These are phyloP conservation scores for Blastobotrys raffinosifermentans DNA, from an alignment of 1,139 yeast species.

Conservation along the genomic window DNA sequence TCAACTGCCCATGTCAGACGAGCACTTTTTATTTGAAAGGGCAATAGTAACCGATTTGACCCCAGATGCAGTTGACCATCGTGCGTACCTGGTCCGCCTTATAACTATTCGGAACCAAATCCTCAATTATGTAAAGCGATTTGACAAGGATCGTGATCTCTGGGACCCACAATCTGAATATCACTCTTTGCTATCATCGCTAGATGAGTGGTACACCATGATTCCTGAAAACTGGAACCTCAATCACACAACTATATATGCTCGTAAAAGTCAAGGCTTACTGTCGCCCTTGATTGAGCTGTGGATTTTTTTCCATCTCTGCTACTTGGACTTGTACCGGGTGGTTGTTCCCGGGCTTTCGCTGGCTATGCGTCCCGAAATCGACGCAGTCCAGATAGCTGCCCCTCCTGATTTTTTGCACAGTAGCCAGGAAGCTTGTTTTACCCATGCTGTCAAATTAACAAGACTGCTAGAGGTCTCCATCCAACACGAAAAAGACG, in stretches of 20 bases:
- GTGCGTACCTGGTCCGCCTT: constrained; percentile 4
- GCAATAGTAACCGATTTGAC: constrained; percentile 4
- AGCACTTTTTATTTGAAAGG: constrained; percentile 4
- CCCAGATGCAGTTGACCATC: constrained; percentile 1
- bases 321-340: constrained; percentile 9
- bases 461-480: constrained; percentile 3
- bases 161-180: constrained; percentile 11
- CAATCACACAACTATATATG: constrained; percentile 3
- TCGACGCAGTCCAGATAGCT: constrained; percentile 7
- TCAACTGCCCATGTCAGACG: constrained; percentile 11
- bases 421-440: constrained; percentile 6
- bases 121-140: constrained; percentile 10
- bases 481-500: constrained; percentile 1
- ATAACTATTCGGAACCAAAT: constrained; percentile 7
- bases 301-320: constrained; percentile 7
- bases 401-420: constrained; percentile 8
- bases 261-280: constrained; percentile 3
- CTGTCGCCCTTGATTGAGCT: neutral
- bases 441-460: constrained; percentile 7
- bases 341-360: constrained; percentile 10
- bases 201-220: constrained; percentile 1
- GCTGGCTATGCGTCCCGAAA: constrained; percentile 7
- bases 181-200: neutral
- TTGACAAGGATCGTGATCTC: constrained; percentile 5
- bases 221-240: constrained; percentile 6